Evolutionary conservation across 768 basidiomycete species (phyloP), one percentile per base, ranked within the genome.

Genomic region (Trametopsis cervina): DNA sequence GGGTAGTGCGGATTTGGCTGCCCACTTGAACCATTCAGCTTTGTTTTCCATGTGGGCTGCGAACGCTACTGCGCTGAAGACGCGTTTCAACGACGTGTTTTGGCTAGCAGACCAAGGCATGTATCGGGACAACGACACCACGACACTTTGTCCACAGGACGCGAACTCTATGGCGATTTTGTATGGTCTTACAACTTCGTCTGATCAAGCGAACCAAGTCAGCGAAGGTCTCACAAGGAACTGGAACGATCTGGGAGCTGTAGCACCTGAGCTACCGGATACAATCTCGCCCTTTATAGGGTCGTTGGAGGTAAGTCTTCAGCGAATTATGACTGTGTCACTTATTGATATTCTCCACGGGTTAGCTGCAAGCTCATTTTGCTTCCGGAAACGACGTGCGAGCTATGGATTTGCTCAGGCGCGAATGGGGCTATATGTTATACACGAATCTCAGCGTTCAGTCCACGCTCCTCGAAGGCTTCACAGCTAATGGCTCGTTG

Each of bases 341-440:
- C 5, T 24, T 18, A 20, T n/a, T 29, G 15, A 33, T 15, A 2
- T 22, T 11, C 38, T 3, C 15, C 42, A 27, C 27, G 7, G 5
- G 7, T 21, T 44, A 80, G 78, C 63, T 80, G 0, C 77, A 78
- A 66, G 78, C 77, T 2, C 78, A 81, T 50, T 81, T 80, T 48
- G 70, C 66, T 11, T 67, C 75, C 2, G 77, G 73, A 0, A 73
- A 80, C 47, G 74, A 76, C 29, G 67, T 58, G 0, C 64, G 71
- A 2, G 78, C 78, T 0, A 66, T 81, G 57, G 76, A 79, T 46
- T 66, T 81, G 2, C 63, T 80, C 11, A 65, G 68, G 10, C 61
- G 76, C 13, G 75, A 75, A 26, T 81, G 78, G 79, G 79, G 78
- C 2, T 81, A 77, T 61, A 79, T 80, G 63, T 63, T 81, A 2